A percentile compares a stretch with the other conserved stretches of the same genome.
Evolutionary conservation across 2,329 filamentous ascomycete species (phyloP).

Genomic region (Knoxdaviesia proteae): DNA sequence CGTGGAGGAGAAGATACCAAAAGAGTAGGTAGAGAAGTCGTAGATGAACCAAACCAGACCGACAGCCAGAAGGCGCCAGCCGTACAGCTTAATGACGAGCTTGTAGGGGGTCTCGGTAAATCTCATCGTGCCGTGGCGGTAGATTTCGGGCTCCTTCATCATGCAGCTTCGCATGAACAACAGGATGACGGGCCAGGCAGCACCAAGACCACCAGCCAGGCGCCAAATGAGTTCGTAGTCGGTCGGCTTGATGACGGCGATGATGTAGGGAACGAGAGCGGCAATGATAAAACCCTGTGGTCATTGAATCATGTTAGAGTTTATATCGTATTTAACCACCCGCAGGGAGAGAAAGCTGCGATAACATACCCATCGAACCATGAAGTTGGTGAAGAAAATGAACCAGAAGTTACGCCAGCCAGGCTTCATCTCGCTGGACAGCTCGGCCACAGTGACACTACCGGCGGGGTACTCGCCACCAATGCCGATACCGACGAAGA

Average conservation of each 20-base stretch:
- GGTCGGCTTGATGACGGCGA: slow-evolving; percentile 33
- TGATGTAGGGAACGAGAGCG: slow-evolving; percentile 49
- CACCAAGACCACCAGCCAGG: slow-evolving; percentile 55
- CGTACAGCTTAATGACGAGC: slow-evolving; percentile 45
- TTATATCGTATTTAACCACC: too few relatives aligned
- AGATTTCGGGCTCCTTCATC: slow-evolving; percentile 54
- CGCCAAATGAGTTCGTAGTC: slow-evolving; percentile 59
- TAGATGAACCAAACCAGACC: slow-evolving; percentile 72
- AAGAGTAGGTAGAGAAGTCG: slow-evolving; percentile 67
- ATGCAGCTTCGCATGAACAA: slow-evolving; percentile 46
- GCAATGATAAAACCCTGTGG: slow-evolving; percentile 52
- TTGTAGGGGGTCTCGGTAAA: slow-evolving; percentile 32
- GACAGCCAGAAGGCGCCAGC: slow-evolving; percentile 48
- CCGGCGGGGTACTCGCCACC: slow-evolving; percentile 68
- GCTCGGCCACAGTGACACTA: slow-evolving; percentile 66
- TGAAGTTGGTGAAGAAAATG: slow-evolving; percentile 72
- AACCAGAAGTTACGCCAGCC: slow-evolving; percentile 83
- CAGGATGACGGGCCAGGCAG: slow-evolving; percentile 57
- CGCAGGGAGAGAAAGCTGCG: too few relatives aligned
- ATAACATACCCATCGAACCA: slow-evolving; percentile 35
- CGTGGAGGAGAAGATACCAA: slow-evolving; percentile 63
- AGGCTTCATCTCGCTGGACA: slow-evolving; percentile 57
- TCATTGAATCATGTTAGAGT: too few relatives aligned
- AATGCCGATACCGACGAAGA: slow-evolving; percentile 65
- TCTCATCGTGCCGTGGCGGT: slow-evolving; percentile 48